A percentile compares a stretch with the other conserved stretches of the same genome.
These are phyloP conservation scores for Draba incana DNA, from an alignment of 345 rosid species.

Conservation along the genomic window DNA sequence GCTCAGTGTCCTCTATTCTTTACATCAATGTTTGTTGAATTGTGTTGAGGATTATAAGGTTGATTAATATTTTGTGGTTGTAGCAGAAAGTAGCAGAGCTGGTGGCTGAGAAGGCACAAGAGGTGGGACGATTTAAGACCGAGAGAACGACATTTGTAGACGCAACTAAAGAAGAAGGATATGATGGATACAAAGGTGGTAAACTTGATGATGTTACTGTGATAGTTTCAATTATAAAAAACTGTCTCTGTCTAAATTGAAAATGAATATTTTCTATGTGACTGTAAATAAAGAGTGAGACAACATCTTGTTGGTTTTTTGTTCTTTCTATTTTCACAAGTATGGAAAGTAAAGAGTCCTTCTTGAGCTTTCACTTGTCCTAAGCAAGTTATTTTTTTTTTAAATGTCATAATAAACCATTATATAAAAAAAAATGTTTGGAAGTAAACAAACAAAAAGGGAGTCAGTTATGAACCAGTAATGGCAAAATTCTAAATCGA, in stretches of 20 bases:
- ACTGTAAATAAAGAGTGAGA: too few species aligned
- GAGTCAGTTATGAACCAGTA: too few species aligned
- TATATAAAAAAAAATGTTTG: too few species aligned
- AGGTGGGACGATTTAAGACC: constrained; percentile 47
- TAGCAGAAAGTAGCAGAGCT: constrained; percentile 66
- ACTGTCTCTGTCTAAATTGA: not conserved
- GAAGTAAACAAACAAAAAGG: too few species aligned
- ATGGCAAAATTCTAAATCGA: too few species aligned
- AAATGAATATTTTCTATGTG: constrained; percentile 6
- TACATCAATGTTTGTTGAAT: constrained; percentile 18
- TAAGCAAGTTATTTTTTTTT: too few species aligned
- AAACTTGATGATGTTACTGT: constrained; percentile 68
- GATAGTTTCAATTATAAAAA: constrained; percentile 55
- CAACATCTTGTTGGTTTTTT: too few species aligned
- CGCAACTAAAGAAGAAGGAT: constrained; percentile 72
- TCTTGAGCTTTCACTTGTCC: too few species aligned
- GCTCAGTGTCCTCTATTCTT: constrained; percentile 8
- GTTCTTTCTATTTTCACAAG: too few species aligned
- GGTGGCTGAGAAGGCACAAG: constrained; percentile 59
- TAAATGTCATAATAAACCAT: too few species aligned
- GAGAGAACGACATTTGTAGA: constrained; percentile 70
- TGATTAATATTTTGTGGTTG: constrained; percentile 7
- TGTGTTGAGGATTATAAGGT: constrained; percentile 7
- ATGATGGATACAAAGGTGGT: constrained; percentile 60
- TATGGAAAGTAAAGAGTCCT: too few species aligned